phyloP scores from a whole-genome alignment of 78 protist species.

The Corallochytrium limacisporum region DNA sequence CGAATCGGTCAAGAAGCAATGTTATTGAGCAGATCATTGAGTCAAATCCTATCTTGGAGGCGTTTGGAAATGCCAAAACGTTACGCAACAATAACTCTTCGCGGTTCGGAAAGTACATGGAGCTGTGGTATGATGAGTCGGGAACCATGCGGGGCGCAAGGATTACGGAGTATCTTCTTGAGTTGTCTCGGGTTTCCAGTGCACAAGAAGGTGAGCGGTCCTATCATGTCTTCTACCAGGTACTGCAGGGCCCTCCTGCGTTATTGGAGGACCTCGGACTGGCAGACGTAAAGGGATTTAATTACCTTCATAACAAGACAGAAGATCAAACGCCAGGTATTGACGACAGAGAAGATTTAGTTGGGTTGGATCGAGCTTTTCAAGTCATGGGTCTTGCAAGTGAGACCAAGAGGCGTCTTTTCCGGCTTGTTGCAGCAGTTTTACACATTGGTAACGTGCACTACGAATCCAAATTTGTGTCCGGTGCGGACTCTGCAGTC shows the following conservation, averaged over 20 bases:
- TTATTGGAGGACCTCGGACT: too few relatives aligned
- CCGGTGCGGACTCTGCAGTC: too few relatives aligned
- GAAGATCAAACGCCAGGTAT: not conserved
- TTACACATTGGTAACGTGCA: not conserved
- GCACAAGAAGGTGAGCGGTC: slow-evolving; percentile 48
- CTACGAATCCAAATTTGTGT: too few relatives aligned
- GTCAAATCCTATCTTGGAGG: slow-evolving; percentile 46
- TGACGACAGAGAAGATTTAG: not conserved
- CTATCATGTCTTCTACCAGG: slow-evolving; percentile 87
- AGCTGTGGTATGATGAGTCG: too few relatives aligned
- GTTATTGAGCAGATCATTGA: slow-evolving; percentile 10
- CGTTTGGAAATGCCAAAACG: slow-evolving; percentile 89
- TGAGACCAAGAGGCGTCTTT: too few relatives aligned
- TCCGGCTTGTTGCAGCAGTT: not conserved
- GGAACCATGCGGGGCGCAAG: slow-evolving; percentile 2
- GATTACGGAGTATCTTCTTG: slow-evolving; percentile 44
- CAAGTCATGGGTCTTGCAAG: too few relatives aligned
- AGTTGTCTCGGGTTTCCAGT: slow-evolving; percentile 66
- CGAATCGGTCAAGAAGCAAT: too few relatives aligned
- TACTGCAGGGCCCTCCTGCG: slow-evolving; percentile 36
- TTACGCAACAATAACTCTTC: slow-evolving; percentile 69
- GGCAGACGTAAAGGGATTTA: too few relatives aligned
- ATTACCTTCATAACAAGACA: too few relatives aligned
- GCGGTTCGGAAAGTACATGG: slow-evolving; percentile 80
- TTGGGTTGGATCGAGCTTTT: too few relatives aligned